Base-by-base conservation (phyloP, 148 eudicot genomes). In the Cornus kousa region DNA sequence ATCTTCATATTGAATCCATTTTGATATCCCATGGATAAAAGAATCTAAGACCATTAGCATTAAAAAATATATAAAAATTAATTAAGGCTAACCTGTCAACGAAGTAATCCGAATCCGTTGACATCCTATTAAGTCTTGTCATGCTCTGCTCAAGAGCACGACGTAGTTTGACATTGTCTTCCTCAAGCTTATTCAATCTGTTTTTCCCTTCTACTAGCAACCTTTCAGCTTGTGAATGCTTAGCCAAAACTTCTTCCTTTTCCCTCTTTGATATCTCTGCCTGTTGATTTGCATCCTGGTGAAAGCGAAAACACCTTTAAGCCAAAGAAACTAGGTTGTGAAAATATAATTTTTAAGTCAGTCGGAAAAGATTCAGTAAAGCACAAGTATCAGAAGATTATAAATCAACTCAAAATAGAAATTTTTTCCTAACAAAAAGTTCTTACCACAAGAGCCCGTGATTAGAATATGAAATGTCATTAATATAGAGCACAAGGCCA, bases 121-220 rank as follows among this genome's bases (percentile, higher is more conserved):
- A 96, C 99, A 93, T 96, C 81, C 98, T 92, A 81, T 93, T 96
- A 78, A 96, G 89, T 80, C 98, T 89, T 24, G 98, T 90, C 98
- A 96, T 96, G 89, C 98, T 96, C 82, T 96, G 99, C 88, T 96
- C 99, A 43, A 96, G 90, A 70, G 98, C 99, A 72, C 98, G 94
- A 8, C 97, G 98, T 39, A 96, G 78, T 83, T 96, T 96, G 67
- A 83, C 87, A 83, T 96, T 96, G 87, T 96, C 99, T 74, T 93
- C 98, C 86, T 92, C 97, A 64, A 96, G 79, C 86, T 96, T 96
- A 85, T 87, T 87, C 66, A 94, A 91, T 71, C 98, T 86, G 81
- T 62, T 86, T 88, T 88, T 96, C 78, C 89, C 90, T 68, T 92
- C 98, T 17, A 80, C 80, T 68, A 87, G 79, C 73, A 70, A 33